Percentiles rank a stretch among this genome's conserved stretches.
Conservation (phyloP, 805 yeast genomes). For the Debaryomyces maramus region DNA sequence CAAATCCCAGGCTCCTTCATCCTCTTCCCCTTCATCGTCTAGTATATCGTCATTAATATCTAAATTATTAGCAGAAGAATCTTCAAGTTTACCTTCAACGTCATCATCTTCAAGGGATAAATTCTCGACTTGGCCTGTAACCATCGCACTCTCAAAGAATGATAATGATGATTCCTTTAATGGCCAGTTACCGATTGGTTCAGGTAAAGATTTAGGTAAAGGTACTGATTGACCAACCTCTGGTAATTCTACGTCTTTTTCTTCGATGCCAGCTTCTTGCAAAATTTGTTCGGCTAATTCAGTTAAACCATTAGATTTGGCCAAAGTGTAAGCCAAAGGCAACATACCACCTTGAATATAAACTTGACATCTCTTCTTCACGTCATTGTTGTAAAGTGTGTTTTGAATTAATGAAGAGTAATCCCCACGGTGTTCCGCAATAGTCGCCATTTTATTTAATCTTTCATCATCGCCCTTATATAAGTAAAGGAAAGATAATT, state of each 20-base stretch:
- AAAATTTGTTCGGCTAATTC: slow-evolving; percentile 73
- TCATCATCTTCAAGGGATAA: slow-evolving; percentile 48
- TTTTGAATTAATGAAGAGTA: slow-evolving; percentile 78
- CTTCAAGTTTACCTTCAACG: slow-evolving; percentile 21
- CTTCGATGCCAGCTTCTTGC: slow-evolving; percentile 64
- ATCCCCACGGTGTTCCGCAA: slow-evolving; percentile 88
- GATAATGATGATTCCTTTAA: slow-evolving; percentile 68
- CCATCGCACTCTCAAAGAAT: slow-evolving; percentile 80
- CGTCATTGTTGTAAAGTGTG: slow-evolving; percentile 72
- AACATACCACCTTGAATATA: slow-evolving; percentile 76
- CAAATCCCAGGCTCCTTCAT: slow-evolving; percentile 77
- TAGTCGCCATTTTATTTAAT: slow-evolving; percentile 78
- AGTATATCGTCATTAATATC: slow-evolving; percentile 32
- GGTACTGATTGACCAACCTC: slow-evolving; percentile 42
- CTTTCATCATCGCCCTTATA: slow-evolving; percentile 78
- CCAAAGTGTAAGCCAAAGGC: slow-evolving; percentile 91
- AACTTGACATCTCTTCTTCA: slow-evolving; percentile 70
- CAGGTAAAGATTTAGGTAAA: slow-evolving; percentile 49
- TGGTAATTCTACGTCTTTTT: slow-evolving; percentile 66
- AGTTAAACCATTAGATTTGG: slow-evolving; percentile 79
- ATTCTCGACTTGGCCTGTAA: slow-evolving; percentile 70
- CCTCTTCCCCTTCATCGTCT: slow-evolving; percentile 45
- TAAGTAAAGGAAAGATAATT: slow-evolving; percentile 84
- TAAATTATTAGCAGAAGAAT: slow-evolving; percentile 19
- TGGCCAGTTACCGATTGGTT: slow-evolving; percentile 73